Percentiles rank a stretch among this genome's conserved stretches.
Evolutionary conservation across 768 basidiomycete species (phyloP).

Genomic region (Hericium erinaceus): DNA sequence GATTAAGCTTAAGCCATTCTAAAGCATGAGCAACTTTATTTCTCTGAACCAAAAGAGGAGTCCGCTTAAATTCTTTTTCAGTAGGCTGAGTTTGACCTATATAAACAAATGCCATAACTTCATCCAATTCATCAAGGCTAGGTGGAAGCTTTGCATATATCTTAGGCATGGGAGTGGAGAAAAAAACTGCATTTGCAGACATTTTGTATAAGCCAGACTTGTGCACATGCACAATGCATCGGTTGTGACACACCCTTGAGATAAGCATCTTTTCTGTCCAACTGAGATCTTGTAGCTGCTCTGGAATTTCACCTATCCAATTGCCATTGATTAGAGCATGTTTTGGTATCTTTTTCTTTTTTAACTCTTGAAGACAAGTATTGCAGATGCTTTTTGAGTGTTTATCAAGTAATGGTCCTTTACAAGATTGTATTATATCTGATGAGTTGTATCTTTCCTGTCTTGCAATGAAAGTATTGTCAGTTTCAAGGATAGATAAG

Average conservation of each 20-base stretch:
- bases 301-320: constrained; percentile 28
- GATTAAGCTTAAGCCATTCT: constrained; percentile 16
- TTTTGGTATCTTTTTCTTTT: constrained; percentile 13
- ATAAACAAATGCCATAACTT: constrained; percentile 22
- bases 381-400: background rate
- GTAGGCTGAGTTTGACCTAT: constrained; percentile 20
- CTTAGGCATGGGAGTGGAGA: constrained; percentile 7
- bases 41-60: constrained; percentile 16
- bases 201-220: constrained; percentile 18
- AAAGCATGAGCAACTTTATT: constrained; percentile 12
- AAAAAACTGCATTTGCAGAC: constrained; percentile 11
- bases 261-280: constrained; percentile 25
- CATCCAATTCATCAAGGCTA: constrained; percentile 9
- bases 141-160: constrained; percentile 10
- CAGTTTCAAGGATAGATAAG: background rate
- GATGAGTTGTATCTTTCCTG: background rate
- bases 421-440: background rate
- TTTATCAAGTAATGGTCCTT: background rate
- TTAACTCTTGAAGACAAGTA: background rate
- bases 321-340: constrained; percentile 25
- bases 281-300: constrained; percentile 17
- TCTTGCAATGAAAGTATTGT: background rate
- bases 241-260: constrained; percentile 20
- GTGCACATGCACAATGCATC: constrained; percentile 22
- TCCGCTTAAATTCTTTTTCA: constrained; percentile 18